Evolutionary conservation across 495 filamentous ascomycete genomes (phyloP).

Genomic region (Aspergillus coremiiformis): DNA sequence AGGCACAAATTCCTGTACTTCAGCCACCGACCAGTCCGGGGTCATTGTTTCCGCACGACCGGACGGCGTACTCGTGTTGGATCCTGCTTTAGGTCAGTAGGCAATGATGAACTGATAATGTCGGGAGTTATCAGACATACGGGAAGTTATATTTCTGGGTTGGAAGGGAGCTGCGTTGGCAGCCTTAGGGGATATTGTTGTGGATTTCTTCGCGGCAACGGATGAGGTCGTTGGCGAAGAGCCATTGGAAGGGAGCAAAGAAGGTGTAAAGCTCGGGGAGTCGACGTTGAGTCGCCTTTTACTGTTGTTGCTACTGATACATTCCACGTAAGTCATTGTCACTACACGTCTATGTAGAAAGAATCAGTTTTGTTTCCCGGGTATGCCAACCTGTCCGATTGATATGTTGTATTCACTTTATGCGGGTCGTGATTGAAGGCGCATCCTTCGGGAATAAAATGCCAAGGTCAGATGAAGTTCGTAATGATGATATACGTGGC

Average conservation of each 20-base stretch:
- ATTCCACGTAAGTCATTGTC: slow-evolving; percentile 8
- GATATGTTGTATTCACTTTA: slow-evolving; percentile 45
- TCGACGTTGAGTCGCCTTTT: slow-evolving; percentile 91
- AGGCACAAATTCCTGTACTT: slow-evolving; percentile 76
- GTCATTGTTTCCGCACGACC: slow-evolving; percentile 43
- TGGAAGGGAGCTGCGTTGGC: slow-evolving; percentile 90
- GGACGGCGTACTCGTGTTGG: slow-evolving; percentile 41
- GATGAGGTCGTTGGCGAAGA: slow-evolving; percentile 28
- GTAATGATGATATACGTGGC: not conserved
- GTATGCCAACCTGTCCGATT: slow-evolving; percentile 50
- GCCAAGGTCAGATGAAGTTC: slow-evolving; percentile 22
- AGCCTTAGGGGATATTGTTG: slow-evolving; percentile 74
- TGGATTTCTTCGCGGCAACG: slow-evolving; percentile 48
- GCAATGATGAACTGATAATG: not conserved
- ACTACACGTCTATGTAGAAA: not conserved
- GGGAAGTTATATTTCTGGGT: slow-evolving; percentile 47
- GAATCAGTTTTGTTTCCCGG: not conserved
- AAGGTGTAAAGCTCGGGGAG: slow-evolving; percentile 89
- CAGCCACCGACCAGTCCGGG: slow-evolving; percentile 49
- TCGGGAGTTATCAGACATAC: slow-evolving; percentile 20
- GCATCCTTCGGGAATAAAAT: slow-evolving; percentile 50
- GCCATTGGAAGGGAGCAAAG: slow-evolving; percentile 45
- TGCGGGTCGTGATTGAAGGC: slow-evolving; percentile 81
- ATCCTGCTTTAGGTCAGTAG: slow-evolving; percentile 32
- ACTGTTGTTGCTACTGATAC: slow-evolving; percentile 42